These are phyloP conservation scores for Auriscalpium orientale DNA, from an alignment of 768 basidiomycete genomes.

Conservation along the genomic window DNA sequence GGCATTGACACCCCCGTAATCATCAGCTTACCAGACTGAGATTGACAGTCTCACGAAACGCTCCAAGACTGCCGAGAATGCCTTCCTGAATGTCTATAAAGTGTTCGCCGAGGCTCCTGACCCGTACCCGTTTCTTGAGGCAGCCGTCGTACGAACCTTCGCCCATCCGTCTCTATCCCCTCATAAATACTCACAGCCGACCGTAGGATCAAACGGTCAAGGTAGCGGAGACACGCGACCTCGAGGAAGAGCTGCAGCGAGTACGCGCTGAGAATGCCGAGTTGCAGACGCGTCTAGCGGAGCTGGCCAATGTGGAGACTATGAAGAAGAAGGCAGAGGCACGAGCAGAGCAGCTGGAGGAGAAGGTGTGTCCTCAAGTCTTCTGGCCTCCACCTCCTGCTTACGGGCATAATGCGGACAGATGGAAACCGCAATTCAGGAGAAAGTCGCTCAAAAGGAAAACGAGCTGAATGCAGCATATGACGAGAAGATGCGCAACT, in stretches of 20 bases:
- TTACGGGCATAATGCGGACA: conserved; percentile 23
- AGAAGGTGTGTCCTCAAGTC: conserved; percentile 46
- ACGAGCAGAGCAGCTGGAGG: conserved; percentile 73
- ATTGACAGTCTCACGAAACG: conserved; percentile 94
- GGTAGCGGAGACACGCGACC: conserved; percentile 69
- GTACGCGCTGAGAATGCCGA: conserved; percentile 79
- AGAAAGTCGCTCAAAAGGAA: conserved; percentile 87
- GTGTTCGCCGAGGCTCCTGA: conserved; percentile 95
- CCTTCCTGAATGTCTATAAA: conserved; percentile 96
- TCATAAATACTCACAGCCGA: background rate
- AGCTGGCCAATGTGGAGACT: conserved; percentile 54
- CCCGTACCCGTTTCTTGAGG: conserved; percentile 93
- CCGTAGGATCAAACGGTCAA: conserved; percentile 88
- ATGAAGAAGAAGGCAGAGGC: conserved; percentile 70
- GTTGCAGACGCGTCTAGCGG: conserved; percentile 61
- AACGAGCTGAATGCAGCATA: conserved; percentile 96
- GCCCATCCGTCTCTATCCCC: background rate
- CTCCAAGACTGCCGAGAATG: conserved; percentile 87
- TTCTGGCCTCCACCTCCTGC: background rate
- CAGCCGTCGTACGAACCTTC: conserved; percentile 61
- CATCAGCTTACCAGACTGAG: conserved; percentile 86
- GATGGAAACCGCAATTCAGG: conserved; percentile 94
- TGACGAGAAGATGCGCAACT: conserved; percentile 92
- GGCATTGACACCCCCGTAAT: background rate
- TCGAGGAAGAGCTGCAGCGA: conserved; percentile 66